These are phyloP conservation scores for Periconia macrospinosa DNA, from an alignment of 2,329 filamentous ascomycete genomes.

Conservation along the genomic window DNA sequence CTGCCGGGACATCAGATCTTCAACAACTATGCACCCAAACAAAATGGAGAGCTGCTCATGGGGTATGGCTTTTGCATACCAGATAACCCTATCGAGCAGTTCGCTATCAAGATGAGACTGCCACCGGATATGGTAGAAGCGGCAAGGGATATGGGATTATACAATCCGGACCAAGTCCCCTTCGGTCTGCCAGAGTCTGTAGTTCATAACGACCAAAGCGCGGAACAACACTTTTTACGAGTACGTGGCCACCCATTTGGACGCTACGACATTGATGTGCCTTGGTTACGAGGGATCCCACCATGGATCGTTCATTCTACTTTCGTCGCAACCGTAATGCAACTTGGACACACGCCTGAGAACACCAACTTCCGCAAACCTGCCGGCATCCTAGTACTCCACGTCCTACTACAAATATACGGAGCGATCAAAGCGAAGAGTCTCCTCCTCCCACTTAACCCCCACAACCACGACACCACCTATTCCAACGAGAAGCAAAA, in stretches of 20 bases:
- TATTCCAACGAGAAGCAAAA: conserved; percentile 41
- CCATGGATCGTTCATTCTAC: conserved; percentile 36
- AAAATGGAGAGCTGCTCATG: conserved; percentile 56
- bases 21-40: conserved; percentile 59
- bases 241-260: conserved; percentile 32
- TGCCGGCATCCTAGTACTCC: conserved; percentile 21
- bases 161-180: conserved; percentile 21
- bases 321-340: conserved; percentile 29
- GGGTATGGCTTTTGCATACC: conserved; percentile 56
- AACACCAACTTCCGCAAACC: conserved; percentile 16
- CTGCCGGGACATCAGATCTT: conserved; percentile 47
- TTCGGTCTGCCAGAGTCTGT: conserved; percentile 29
- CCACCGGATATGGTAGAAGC: conserved; percentile 35
- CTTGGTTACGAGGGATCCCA: conserved; percentile 38
- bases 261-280: conserved; percentile 32
- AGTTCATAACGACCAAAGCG: conserved; percentile 20
- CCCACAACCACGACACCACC: neutral
- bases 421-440: conserved; percentile 26
- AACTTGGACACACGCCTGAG: conserved; percentile 16
- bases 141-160: conserved; percentile 17
- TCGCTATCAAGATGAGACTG: conserved; percentile 47
- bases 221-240: conserved; percentile 39
- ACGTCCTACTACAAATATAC: conserved; percentile 25
- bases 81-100: conserved; percentile 51
- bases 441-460: conserved; percentile 16